Evolutionary conservation across 805 yeast species (phyloP).

Genomic region (Sungouiella thailandica): DNA sequence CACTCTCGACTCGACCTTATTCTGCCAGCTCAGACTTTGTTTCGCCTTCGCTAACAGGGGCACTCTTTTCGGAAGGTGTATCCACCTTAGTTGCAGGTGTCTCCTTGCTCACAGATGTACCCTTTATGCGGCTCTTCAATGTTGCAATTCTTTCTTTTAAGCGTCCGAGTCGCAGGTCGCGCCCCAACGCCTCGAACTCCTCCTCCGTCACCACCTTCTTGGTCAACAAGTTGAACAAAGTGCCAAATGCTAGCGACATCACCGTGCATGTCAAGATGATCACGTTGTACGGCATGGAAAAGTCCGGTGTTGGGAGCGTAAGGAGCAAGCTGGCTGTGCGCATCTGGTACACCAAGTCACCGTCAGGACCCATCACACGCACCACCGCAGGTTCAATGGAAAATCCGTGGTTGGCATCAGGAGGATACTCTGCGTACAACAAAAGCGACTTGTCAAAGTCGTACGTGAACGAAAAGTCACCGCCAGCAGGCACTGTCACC

Average conservation of each 20-base stretch:
- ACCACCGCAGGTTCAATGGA: conserved; percentile 88
- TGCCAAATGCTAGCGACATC: conserved; percentile 88
- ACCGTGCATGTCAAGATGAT: conserved; percentile 90
- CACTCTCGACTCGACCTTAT: too few relatives aligned
- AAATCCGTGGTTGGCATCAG: conserved; percentile 98
- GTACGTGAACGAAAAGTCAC: conserved; percentile 59
- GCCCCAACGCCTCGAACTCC: conserved; percentile 44
- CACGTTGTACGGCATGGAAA: conserved; percentile 97
- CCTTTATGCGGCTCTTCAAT: too few relatives aligned
- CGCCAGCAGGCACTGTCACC: conserved; percentile 58
- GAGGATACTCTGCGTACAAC: conserved; percentile 91
- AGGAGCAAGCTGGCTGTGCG: conserved; percentile 85
- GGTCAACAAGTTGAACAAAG: conserved; percentile 70
- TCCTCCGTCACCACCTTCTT: conserved; percentile 73
- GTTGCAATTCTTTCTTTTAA: too few relatives aligned
- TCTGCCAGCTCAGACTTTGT: too few relatives aligned
- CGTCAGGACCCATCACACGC: conserved; percentile 40
- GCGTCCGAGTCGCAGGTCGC: conserved; percentile 6
- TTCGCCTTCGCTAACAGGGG: too few relatives aligned
- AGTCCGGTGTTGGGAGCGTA: conserved; percentile 93
- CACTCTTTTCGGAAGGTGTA: too few relatives aligned
- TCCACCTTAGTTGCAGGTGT: too few relatives aligned
- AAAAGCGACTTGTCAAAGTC: conserved; percentile 85
- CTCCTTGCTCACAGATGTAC: too few relatives aligned
- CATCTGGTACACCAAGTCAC: conserved; percentile 38